Evolutionary conservation across 78 protist species (phyloP), one percentile per base, ranked within the genome.

Genomic region (Planoprotostelium fungivorum): DNA sequence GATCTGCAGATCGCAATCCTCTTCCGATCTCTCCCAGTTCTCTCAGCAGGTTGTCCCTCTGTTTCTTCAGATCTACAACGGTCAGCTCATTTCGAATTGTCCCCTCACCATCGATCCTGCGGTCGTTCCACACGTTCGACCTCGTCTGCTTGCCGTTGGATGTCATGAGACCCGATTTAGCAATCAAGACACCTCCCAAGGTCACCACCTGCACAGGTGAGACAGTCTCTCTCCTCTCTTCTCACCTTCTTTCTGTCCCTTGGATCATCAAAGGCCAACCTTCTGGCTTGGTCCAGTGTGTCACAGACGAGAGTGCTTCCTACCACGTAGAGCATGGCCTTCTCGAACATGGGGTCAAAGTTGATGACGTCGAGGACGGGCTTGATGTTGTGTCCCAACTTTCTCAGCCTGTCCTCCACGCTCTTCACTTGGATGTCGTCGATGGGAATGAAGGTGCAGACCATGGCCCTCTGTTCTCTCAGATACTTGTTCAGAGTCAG

Each of bases 221-320:
- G 73, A 51, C 73, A n/a, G n/a, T n/a, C n/a, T n/a, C n/a, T n/a
- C n/a, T n/a, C n/a, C n/a, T n/a, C n/a, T n/a, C n/a, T n/a, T n/a
- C n/a, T n/a, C n/a, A 51, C 16, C 73, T 25, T 16, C 73, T 51
- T 51, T 51, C 73, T 51, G 10, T 91, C 9, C 0, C 63, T 36
- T 28, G 29, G 35, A 0, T 29, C 91, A 29, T 88, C 91, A 83
- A 90, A 98, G 1, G 94, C 93, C 35, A 97, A 37, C 31, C 34
- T 0, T 0, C 90, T 86, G 0, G 99, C 99, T 37, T 98, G 98
- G 0, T 89, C 87, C 34, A 96, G 35, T 1, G 90, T 84, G 83
- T 98, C 99, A 84, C 97, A 93, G 31, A 98, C 94, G 0, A 99
- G 38, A 0, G 99, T 95, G 83, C 94, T 94, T 36, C 99, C 99